A percentile compares a stretch with the other conserved stretches of the same genome.
phyloP scores from a whole-genome alignment of 345 rosid species.

The Eucalyptus guilfoylei region DNA sequence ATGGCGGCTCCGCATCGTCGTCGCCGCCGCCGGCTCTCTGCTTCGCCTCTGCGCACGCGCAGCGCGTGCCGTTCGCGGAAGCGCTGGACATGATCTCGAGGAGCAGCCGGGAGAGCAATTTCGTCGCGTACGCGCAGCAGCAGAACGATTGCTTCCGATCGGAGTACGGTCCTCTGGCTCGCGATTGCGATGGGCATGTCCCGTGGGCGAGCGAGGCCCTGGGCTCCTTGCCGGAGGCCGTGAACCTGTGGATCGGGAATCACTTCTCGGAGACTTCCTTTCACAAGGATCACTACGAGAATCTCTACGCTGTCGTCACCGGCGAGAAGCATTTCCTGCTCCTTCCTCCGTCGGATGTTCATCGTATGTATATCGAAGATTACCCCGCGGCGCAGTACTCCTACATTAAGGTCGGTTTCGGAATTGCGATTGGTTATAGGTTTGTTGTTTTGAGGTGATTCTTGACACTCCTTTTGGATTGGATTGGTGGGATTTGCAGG shows the following conservation, averaged over 20 bases:
- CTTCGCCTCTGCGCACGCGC: slow-evolving; percentile 72
- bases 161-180: slow-evolving; percentile 40
- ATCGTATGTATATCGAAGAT: slow-evolving; percentile 53
- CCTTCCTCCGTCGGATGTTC: slow-evolving; percentile 80
- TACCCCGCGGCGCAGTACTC: slow-evolving; percentile 66
- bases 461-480: not conserved
- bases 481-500: slow-evolving; percentile 21
- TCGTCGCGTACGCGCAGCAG: slow-evolving; percentile 69
- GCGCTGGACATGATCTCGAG: slow-evolving; percentile 35
- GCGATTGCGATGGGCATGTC: slow-evolving; percentile 56
- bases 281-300: slow-evolving; percentile 92
- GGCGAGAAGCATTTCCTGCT: slow-evolving; percentile 79
- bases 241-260: slow-evolving; percentile 91
- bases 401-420: slow-evolving; percentile 16
- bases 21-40: slow-evolving; percentile 8
- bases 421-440: not conserved
- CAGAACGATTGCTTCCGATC: slow-evolving; percentile 76
- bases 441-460: not conserved
- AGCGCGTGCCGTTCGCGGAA: slow-evolving; percentile 33
- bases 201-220: slow-evolving; percentile 78
- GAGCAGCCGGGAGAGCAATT: not conserved
- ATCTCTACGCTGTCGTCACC: slow-evolving; percentile 70
- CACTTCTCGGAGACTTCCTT: slow-evolving; percentile 61
- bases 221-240: slow-evolving; percentile 72
- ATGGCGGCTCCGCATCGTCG: not conserved